Percentiles rank a stretch among this genome's conserved stretches.
Evolutionary conservation across 495 filamentous ascomycete genomes (phyloP).

Genomic region (Cercophora scortea): DNA sequence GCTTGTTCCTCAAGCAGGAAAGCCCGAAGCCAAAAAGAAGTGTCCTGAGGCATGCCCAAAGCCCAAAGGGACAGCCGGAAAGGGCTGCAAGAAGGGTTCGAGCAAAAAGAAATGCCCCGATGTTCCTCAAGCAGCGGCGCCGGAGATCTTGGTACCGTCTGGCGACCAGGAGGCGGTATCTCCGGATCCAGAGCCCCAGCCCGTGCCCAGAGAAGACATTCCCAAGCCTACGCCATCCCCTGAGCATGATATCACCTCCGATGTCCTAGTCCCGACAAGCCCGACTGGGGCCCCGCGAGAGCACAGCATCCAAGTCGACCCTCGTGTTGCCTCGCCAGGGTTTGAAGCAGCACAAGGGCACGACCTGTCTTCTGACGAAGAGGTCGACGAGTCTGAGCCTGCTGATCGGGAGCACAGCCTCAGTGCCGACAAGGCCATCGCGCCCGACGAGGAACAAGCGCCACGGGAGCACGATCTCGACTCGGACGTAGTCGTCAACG

Average conservation of each 20-base stretch:
- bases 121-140: too few relatives aligned
- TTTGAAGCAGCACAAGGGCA: background rate
- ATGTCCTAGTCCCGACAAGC: background rate
- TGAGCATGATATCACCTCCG: constrained; percentile 4
- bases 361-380: constrained; percentile 1
- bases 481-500: constrained; percentile 3
- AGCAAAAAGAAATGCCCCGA: too few relatives aligned
- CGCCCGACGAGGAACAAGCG: too few relatives aligned
- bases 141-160: too few relatives aligned
- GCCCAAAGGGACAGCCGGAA: background rate
- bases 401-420: constrained; percentile 4
- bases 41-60: background rate
- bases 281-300: background rate
- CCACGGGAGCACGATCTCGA: background rate
- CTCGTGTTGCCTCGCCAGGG: background rate
- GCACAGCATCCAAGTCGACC: constrained; percentile 1
- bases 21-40: background rate
- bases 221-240: background rate
- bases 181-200: too few relatives aligned
- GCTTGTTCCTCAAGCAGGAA: background rate
- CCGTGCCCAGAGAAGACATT: too few relatives aligned
- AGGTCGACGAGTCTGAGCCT: background rate
- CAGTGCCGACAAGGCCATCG: background rate
- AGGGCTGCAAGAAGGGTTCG: too few relatives aligned
- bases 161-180: too few relatives aligned